Conservation (phyloP, 1,284 basidiomycete species). For the Trametes pubescens region DNA sequence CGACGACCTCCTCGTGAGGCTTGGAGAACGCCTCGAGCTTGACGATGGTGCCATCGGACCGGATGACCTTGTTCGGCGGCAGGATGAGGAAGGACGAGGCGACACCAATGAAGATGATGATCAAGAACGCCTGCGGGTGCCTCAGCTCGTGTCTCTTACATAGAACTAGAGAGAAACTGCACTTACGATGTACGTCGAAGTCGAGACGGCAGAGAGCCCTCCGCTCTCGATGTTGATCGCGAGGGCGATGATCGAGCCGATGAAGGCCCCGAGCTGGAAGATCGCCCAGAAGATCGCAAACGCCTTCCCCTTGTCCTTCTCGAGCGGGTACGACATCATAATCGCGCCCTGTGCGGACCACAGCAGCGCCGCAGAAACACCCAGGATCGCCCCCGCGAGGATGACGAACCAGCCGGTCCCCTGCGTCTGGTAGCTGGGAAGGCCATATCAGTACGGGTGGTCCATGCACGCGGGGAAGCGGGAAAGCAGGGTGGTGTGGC, state of each 20-base stretch:
- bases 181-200: slow-evolving; percentile 50
- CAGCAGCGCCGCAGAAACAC: slow-evolving; percentile 65
- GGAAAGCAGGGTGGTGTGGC: neutral
- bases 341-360: slow-evolving; percentile 66
- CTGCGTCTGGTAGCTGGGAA: slow-evolving; percentile 45
- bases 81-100: slow-evolving; percentile 48
- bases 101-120: slow-evolving; percentile 51
- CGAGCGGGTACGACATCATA: slow-evolving; percentile 64
- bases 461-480: no score
- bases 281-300: slow-evolving; percentile 63
- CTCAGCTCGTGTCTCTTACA: neutral
- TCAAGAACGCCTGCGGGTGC: slow-evolving; percentile 45
- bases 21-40: slow-evolving; percentile 46
- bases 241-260: slow-evolving; percentile 59
- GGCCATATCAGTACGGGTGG: neutral
- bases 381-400: slow-evolving; percentile 62
- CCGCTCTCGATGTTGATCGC: slow-evolving; percentile 50
- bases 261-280: slow-evolving; percentile 61
- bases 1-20: slow-evolving; percentile 46
- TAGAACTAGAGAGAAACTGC: neutral
- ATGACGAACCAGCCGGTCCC: slow-evolving; percentile 55
- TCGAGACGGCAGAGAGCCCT: slow-evolving; percentile 44
- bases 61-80: slow-evolving; percentile 49
- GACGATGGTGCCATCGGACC: slow-evolving; percentile 50
- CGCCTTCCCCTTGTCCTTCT: slow-evolving; percentile 61